Evolutionary conservation across 2,329 filamentous ascomycete genomes (phyloP), one percentile per base, ranked within the genome.

Genomic region (Fusarium azukiicola): DNA sequence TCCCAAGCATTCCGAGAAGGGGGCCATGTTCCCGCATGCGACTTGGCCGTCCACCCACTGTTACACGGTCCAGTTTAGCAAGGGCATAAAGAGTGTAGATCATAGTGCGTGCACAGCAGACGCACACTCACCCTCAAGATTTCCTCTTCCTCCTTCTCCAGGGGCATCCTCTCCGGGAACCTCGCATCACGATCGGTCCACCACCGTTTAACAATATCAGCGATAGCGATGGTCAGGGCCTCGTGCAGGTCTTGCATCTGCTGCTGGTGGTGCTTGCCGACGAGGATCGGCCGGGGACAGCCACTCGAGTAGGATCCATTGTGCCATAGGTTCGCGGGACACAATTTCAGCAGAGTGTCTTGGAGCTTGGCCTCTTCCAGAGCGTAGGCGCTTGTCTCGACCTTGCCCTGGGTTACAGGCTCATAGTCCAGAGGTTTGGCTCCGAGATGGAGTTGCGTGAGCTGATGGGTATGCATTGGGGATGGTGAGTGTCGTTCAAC

Each of bases 141-240:
- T 0, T 83, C 78, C 42, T 87, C 83, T 47, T 87, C 86, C 8
- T 83, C 76, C 1, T 38, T 58, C 4, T 84, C 83, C 1, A 88
- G 58, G 1, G 87, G 86, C 86, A 88, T 88, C 6, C 85, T 82
- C 56, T 78, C 70, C 0, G 84, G 83, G 61, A 87, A 84, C 2
- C 71, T 46, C 2, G 86, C 85, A 2, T 83, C 76, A 9, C 23
- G 7, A 38, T 88, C 86, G 5, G 66, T 77, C 87, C 87, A 89
- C 88, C 88, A 89, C 7, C 87, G 83, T 44, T 82, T 73, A 17
- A 89, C 86, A 70, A 89, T 86, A 63, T 88, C 83, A 4, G 74
- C 77, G 16, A 89, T 74, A 9, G 87, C 86, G 4, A 68, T 42
- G 4, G 83, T 84, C 40, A 89, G 69, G 4, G 85, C 82, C 13